Conservation (phyloP, 768 basidiomycete genomes). For the Lactarius evosmus region DNA sequence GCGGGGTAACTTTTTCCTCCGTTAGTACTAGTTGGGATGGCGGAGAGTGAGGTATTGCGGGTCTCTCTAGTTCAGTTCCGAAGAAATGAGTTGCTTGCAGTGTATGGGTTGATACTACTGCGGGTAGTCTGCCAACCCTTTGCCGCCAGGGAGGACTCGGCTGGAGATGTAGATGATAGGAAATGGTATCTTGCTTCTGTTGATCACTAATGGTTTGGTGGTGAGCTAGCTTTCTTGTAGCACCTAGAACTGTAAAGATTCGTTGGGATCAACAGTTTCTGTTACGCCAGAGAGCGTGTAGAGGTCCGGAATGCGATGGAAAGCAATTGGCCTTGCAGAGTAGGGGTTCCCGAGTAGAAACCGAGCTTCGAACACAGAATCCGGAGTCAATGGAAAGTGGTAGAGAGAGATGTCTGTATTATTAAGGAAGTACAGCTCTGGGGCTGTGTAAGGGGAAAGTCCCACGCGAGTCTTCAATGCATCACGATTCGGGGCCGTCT, state of each 20-base stretch:
- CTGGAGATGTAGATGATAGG: not conserved
- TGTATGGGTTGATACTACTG: not conserved
- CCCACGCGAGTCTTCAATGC: too few species aligned
- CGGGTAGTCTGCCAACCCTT: not conserved
- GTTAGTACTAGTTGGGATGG: not conserved
- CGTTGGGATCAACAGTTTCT: not conserved
- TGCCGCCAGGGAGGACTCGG: not conserved
- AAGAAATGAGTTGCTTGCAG: not conserved
- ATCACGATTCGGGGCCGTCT: too few species aligned
- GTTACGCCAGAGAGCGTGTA: too few species aligned
- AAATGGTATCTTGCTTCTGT: not conserved
- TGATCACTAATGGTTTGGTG: not conserved
- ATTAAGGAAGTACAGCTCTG: too few species aligned
- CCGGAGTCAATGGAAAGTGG: too few species aligned
- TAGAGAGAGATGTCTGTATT: too few species aligned
- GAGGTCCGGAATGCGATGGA: not conserved
- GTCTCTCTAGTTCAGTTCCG: not conserved
- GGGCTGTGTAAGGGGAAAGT: too few species aligned
- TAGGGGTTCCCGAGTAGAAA: too few species aligned
- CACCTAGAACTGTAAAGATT: not conserved
- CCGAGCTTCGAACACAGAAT: too few species aligned
- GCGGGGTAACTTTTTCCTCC: not conserved
- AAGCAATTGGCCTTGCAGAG: not conserved
- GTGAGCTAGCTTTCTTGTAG: not conserved
- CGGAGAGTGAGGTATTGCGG: not conserved